Evolutionary conservation across 768 basidiomycete species (phyloP), one percentile per base, ranked within the genome.

Genomic region (Serendipita vermifera): DNA sequence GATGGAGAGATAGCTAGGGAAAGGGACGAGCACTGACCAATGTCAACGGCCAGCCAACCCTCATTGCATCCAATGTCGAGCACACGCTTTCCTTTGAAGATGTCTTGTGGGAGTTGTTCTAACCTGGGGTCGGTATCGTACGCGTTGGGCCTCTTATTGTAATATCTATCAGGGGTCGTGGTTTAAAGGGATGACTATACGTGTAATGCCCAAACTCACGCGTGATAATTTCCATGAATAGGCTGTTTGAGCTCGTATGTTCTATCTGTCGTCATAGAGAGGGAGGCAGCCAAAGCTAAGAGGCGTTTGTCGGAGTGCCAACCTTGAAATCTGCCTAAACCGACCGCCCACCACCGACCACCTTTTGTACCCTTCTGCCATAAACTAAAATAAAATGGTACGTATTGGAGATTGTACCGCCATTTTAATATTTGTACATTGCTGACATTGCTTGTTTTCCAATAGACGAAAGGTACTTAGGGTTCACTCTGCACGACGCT

Each of bases 31-130:
- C 2, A 43, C 72, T 46, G 60, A 83, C 89, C 89, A n/a, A 92
- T 80, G 65, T 92, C 87, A 64, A 84, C 84, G 1, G 86, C 83
- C 33, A 93, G 81, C 75, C 77, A 79, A 5, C 90, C 90, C 63
- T 87, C 82, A 65, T 93, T 94, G 65, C 87, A 88, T 0, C 90
- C 90, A 0, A 93, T 69, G 67, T 94, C 90, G 9, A 94, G 74
- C 2, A 92, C 82, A 43, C 72, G 70, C 57, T 78, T 77, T 13
- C 68, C 75, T 2, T 58, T 26, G 61, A 91, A 81, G 32, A 84
- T 69, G 1, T 67, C 61, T 3, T 66, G 36, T 0, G 82, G 81
- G 1, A 94, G 69, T 15, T 82, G 68, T 0, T 75, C 71, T 2
- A 94, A 73, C 14, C 91, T 78, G 0, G 78, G 75, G 65, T 92